Evolutionary conservation across 2,329 filamentous ascomycete species (phyloP), one percentile per base, ranked within the genome.

Genomic region (Magnaporthiopsis incrustans): DNA sequence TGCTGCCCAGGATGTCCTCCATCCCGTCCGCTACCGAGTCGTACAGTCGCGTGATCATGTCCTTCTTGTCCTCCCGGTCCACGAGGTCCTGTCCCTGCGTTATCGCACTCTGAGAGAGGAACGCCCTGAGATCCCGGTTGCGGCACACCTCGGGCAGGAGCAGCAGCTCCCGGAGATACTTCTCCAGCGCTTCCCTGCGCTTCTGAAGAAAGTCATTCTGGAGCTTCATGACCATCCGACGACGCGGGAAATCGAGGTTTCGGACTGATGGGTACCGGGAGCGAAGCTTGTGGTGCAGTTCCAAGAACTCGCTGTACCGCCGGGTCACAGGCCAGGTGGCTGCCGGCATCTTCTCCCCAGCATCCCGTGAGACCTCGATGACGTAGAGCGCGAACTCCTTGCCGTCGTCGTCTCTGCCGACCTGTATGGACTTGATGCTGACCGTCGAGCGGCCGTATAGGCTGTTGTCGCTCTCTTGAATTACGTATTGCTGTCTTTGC

Each of bases 401-500:
- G 8, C 94, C 94, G 70, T 97, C 93, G 33, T 94, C 90, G 68
- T 98, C 95, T 67, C 88, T 89, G 7, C 92, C 94, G 18, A 97
- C 91, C 77, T 97, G 92, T 63, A 97, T 93, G 0, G 91, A 91
- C 72, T 95, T 95, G 73, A 99, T 97, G 70, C 85, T 89, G 70
- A 98, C 87, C 0, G 87, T 91, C 2, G 95, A 94, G 25, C 94
- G 90, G 2, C 95, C 95, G 71, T 96, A 98, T 30, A 99, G 81
- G 74, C 92, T 97, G 75, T 97, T 99, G 74, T 99, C 96, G 72
- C 92, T 97, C 76, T 99, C 95, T 76, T 99, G 95, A 10, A 98
- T 87, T 59, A 96, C 91, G 70, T 99, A 99, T 73, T 99, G 96
- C 75, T 97, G 95, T 63, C 93, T 85, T 74, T 99, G 95, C 71